phyloP scores from a whole-genome alignment of 2,329 filamentous ascomycete genomes.

The Diaporthe capsici region DNA sequence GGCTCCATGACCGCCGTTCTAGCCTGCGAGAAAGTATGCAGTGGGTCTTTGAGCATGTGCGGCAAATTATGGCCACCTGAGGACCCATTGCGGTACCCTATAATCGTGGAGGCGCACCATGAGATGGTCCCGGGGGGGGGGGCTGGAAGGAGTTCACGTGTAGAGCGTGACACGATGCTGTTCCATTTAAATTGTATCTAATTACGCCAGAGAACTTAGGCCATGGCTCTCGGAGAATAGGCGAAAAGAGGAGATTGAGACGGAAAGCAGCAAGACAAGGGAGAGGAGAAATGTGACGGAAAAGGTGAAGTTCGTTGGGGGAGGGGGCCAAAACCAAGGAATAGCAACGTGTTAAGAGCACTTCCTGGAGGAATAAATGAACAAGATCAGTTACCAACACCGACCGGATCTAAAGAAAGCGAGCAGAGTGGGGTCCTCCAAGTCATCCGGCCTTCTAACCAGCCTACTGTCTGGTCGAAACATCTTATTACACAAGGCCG shows the following conservation, averaged over 20 bases:
- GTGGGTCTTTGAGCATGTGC: background rate
- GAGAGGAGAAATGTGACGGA: background rate
- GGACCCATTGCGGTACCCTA: background rate
- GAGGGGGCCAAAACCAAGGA: background rate
- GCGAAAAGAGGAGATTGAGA: too few species aligned
- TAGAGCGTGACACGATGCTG: too few species aligned
- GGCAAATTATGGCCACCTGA: background rate
- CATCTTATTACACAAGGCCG: background rate
- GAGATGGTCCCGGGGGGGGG: background rate
- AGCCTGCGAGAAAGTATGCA: background rate
- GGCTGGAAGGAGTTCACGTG: too few species aligned
- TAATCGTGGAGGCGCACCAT: background rate
- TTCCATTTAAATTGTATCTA: too few species aligned
- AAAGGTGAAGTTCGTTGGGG: too few species aligned
- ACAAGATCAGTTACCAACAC: background rate
- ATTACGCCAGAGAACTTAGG: too few species aligned
- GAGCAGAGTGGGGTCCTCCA: background rate
- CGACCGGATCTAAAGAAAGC: too few species aligned
- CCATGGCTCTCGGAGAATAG: too few species aligned
- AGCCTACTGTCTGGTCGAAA: background rate
- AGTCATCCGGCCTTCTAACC: background rate
- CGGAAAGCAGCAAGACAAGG: background rate
- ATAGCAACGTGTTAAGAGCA: background rate
- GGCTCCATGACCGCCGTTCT: background rate
- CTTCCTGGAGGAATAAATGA: background rate